phyloP scores from a whole-genome alignment of 805 yeast genomes.

The Lachancea waltii region DNA sequence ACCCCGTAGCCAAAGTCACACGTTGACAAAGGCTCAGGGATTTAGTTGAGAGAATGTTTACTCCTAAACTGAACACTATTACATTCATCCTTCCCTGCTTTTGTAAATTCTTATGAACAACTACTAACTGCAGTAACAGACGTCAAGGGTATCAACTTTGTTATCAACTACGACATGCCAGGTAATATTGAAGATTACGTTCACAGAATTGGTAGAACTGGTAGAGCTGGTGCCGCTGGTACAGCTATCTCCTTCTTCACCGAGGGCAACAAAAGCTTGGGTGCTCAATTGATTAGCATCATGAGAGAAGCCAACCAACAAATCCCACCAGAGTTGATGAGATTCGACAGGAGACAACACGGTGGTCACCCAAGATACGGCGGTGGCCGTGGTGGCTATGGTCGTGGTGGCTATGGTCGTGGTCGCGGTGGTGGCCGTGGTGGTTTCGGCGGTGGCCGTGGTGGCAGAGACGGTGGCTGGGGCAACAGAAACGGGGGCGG shows the following conservation, averaged over 20 bases:
- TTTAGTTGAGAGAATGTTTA: conserved; percentile 4
- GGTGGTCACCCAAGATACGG: conserved; percentile 57
- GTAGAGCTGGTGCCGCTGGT: conserved; percentile 97
- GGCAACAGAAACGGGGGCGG: conserved; percentile 36
- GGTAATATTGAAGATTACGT: conserved; percentile 97
- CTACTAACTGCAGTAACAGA: conserved; percentile 45
- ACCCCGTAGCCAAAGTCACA: conserved; percentile 6
- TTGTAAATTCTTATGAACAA: conserved; percentile 3
- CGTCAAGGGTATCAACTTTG: conserved; percentile 94
- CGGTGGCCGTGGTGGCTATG: conserved; percentile 42
- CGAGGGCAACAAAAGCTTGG: conserved; percentile 76
- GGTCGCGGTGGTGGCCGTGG: conserved; percentile 34
- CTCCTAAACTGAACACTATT: conserved; percentile 4
- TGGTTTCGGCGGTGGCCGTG: conserved; percentile 37
- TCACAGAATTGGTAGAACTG: conserved; percentile 98
- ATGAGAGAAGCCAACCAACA: conserved; percentile 93
- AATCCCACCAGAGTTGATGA: conserved; percentile 71
- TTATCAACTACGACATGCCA: conserved; percentile 95
- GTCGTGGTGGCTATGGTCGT: conserved; percentile 40
- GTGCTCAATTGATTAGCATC: conserved; percentile 83
- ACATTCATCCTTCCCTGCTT: background rate
- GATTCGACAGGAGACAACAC: conserved; percentile 68
- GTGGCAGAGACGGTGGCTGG: conserved; percentile 36
- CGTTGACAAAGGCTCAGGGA: conserved; percentile 4
- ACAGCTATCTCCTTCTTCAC: conserved; percentile 94